These are phyloP conservation scores for Apiospora arundinis DNA, from an alignment of 2,329 filamentous ascomycete genomes.

Conservation along the genomic window DNA sequence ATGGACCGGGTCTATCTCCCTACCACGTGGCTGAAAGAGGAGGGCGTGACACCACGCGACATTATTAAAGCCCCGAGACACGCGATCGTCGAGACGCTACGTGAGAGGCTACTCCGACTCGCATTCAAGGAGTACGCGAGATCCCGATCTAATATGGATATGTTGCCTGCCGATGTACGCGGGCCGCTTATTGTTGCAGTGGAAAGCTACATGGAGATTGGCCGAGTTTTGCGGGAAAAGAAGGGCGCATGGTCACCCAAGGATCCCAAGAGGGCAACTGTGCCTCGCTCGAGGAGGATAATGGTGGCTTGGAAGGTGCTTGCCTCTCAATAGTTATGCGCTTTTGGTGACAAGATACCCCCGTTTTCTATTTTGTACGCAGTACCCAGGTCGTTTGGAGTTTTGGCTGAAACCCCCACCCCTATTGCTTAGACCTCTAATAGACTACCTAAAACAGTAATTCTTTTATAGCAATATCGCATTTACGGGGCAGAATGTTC, in stretches of 20 bases:
- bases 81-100: constrained; percentile 54
- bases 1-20: constrained; percentile 75
- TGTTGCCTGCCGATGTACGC: constrained; percentile 64
- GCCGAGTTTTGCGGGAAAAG: constrained; percentile 59
- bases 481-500: background rate
- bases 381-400: background rate
- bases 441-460: constrained; percentile 18
- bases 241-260: constrained; percentile 31
- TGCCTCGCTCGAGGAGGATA: constrained; percentile 37
- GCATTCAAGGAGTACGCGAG: constrained; percentile 66
- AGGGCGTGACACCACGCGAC: constrained; percentile 58
- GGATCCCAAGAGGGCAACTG: constrained; percentile 36
- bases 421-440: background rate
- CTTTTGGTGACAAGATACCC: constrained; percentile 20
- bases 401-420: background rate
- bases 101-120: constrained; percentile 60
- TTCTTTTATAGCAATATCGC: background rate
- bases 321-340: constrained; percentile 20
- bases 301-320: constrained; percentile 43
- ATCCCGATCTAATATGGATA: constrained; percentile 62
- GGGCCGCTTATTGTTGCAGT: constrained; percentile 72
- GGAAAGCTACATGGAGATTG: constrained; percentile 80
- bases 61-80: constrained; percentile 58
- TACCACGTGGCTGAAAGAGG: constrained; percentile 65
- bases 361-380: background rate